phyloP scores from a whole-genome alignment of 2,329 filamentous ascomycete species.

The Drechslera avenae region DNA sequence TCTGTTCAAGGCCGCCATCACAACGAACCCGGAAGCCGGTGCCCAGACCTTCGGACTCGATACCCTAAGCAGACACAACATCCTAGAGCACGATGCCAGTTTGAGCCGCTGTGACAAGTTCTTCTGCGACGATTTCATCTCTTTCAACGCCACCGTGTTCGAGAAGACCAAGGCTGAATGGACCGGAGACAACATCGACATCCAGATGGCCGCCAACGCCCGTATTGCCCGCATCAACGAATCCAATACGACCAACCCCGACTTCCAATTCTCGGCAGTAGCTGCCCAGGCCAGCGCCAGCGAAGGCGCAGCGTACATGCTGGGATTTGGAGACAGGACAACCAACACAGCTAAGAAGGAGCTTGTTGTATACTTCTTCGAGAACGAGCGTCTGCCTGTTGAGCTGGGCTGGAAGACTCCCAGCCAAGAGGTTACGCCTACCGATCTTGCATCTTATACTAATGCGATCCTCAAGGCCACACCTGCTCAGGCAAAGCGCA shows the following conservation, averaged over 20 bases:
- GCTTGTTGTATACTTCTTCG: not conserved
- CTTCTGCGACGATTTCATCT: not conserved
- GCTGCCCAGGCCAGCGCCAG: not conserved
- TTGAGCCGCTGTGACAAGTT: constrained; percentile 3
- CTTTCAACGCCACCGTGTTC: constrained; percentile 57
- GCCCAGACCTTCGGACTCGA: constrained; percentile 27
- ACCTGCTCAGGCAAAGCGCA: too few relatives aligned
- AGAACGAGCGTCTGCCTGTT: not conserved
- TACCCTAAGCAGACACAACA: constrained; percentile 52
- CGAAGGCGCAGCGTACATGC: constrained; percentile 3
- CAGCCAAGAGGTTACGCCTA: too few relatives aligned
- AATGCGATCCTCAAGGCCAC: too few relatives aligned
- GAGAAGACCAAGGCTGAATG: constrained; percentile 48
- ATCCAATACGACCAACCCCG: constrained; percentile 2
- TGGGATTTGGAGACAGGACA: constrained; percentile 5
- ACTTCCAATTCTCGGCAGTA: not conserved
- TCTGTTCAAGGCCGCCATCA: constrained; percentile 8
- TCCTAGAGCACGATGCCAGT: constrained; percentile 57
- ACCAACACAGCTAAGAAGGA: not conserved
- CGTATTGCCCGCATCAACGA: constrained; percentile 9
- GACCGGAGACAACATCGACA: not conserved
- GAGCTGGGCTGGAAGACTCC: not conserved
- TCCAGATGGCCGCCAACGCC: constrained; percentile 11
- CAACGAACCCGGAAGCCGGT: constrained; percentile 11
- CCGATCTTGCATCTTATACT: too few relatives aligned